Base-by-base conservation (phyloP, 208 protist genomes). In the Trypanosoma caninum region DNA sequence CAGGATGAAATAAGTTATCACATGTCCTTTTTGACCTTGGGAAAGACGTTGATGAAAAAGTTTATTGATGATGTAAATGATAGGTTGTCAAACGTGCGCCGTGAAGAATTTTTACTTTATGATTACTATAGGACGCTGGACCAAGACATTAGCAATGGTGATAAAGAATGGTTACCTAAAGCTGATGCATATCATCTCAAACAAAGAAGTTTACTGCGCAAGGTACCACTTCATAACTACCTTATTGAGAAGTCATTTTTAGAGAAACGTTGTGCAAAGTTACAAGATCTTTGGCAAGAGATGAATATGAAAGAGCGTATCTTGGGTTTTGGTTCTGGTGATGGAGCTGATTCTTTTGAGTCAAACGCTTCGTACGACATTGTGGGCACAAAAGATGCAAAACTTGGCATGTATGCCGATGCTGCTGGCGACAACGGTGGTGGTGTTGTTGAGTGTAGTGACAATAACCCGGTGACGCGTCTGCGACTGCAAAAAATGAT, bases 111-210 rank as follows among this genome's bases (percentile, higher is more conserved):
- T 2, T 25, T 88, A 27, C 66, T 89, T 10, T 47, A 66, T 10
- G 80, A 76, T 10, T 93, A 93, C 60, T 89, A 89, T 62, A 31
- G 59, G n/a, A 80, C 73, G 0, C 34, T 89, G 31, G 86, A 93
- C 51, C 73, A 76, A 31, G 71, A 74, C 46, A 78, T 82, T 52
- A 37, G 72, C 13, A 40, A 30, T 23, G 52, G 37, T 10, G 53
- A 68, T 13, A 18, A 2, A 11, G 8, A 56, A 30, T 38, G 37
- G 14, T 14, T 65, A 9, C 58, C 52, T 22, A 68, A 70, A 34
- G 28, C 30, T 45, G 76, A 62, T n/a, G 46, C 37, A 8, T 93
- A 80, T 38, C 82, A 93, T 45, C 72, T 56, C 30, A 31, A 46
- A 14, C 50, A 81, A 46, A 79, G 86, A 11, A 58, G 78, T 20